A percentile compares a stretch with the other conserved stretches of the same genome.
These are phyloP conservation scores for Chalaropsis ovoidea DNA, from an alignment of 2,329 filamentous ascomycete species.

Conservation along the genomic window DNA sequence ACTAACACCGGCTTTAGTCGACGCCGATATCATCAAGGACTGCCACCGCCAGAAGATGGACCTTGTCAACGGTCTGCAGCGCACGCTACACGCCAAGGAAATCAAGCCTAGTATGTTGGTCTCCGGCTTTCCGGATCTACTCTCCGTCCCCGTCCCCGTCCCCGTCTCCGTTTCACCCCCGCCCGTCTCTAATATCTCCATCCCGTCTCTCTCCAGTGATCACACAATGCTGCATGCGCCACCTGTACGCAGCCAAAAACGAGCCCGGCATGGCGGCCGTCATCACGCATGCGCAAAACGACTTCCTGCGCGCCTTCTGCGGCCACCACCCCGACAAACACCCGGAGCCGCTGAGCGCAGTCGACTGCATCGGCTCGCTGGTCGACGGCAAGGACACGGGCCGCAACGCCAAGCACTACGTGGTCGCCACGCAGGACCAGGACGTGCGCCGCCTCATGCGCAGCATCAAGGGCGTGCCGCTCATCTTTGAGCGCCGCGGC, in stretches of 20 bases:
- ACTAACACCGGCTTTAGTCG: conserved; percentile 42
- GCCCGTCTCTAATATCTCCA: conserved; percentile 26
- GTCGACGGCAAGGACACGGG: conserved; percentile 65
- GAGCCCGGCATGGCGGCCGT: conserved; percentile 47
- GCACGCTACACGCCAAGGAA: conserved; percentile 71
- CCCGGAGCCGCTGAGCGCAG: conserved; percentile 56
- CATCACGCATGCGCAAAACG: conserved; percentile 62
- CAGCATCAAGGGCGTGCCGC: conserved; percentile 58
- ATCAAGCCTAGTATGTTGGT: conserved; percentile 59
- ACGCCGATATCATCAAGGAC: conserved; percentile 75
- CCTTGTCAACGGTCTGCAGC: conserved; percentile 61
- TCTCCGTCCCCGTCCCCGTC: background rate
- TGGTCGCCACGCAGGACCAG: conserved; percentile 63
- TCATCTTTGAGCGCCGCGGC: conserved; percentile 68
- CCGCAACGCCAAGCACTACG: conserved; percentile 68
- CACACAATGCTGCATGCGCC: conserved; percentile 69
- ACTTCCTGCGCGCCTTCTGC: conserved; percentile 64
- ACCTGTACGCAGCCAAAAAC: conserved; percentile 56
- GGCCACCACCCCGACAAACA: conserved; percentile 65
- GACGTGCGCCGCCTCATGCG: conserved; percentile 55
- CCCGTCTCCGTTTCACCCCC: conserved; percentile 21
- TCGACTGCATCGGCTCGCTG: conserved; percentile 62
- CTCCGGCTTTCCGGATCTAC: no score
- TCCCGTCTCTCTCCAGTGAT: conserved; percentile 47
- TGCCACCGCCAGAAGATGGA: conserved; percentile 83